Percentiles rank a stretch among this genome's conserved stretches.
phyloP scores from a whole-genome alignment of 345 rosid species.

The Punica granatum region DNA sequence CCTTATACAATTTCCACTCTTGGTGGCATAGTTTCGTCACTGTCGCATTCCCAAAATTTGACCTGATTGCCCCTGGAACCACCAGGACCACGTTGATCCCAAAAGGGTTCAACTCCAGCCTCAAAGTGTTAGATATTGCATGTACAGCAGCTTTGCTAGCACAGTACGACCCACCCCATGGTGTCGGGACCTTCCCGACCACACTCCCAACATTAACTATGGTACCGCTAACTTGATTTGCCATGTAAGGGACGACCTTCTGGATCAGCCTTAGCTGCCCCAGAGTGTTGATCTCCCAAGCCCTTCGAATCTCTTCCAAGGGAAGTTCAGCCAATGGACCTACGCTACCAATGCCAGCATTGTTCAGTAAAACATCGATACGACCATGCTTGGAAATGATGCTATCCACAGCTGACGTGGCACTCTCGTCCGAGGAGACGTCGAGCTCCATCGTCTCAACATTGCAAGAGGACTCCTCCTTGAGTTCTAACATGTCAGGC shows the following conservation, averaged over 20 bases:
- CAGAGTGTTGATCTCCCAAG: conserved; percentile 54
- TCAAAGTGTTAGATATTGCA: conserved; percentile 38
- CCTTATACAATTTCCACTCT: conserved; percentile 53
- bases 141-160: conserved; percentile 57
- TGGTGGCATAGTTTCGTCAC: conserved; percentile 19
- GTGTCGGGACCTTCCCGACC: conserved; percentile 46
- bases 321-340: conserved; percentile 56
- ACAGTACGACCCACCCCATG: conserved; percentile 66
- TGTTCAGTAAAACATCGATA: conserved; percentile 43
- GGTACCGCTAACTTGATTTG: conserved; percentile 28
- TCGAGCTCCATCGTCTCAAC: conserved; percentile 36
- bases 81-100: conserved; percentile 43
- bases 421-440: conserved; percentile 47
- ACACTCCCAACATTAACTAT: conserved; percentile 57
- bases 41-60: conserved; percentile 38
- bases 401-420: conserved; percentile 20
- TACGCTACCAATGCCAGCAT: conserved; percentile 48
- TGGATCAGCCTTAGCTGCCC: conserved; percentile 62
- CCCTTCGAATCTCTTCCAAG: conserved; percentile 28
- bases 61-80: conserved; percentile 47
- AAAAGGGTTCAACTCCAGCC: conserved; percentile 49
- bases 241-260: conserved; percentile 64
- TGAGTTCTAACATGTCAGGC: conserved; percentile 32
- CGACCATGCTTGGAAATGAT: conserved; percentile 34
- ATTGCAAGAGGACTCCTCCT: conserved; percentile 12